Evolutionary conservation across 179 eudicot genomes (phyloP), one percentile per base, ranked within the genome.

Genomic region (Vitellaria paradoxa): DNA sequence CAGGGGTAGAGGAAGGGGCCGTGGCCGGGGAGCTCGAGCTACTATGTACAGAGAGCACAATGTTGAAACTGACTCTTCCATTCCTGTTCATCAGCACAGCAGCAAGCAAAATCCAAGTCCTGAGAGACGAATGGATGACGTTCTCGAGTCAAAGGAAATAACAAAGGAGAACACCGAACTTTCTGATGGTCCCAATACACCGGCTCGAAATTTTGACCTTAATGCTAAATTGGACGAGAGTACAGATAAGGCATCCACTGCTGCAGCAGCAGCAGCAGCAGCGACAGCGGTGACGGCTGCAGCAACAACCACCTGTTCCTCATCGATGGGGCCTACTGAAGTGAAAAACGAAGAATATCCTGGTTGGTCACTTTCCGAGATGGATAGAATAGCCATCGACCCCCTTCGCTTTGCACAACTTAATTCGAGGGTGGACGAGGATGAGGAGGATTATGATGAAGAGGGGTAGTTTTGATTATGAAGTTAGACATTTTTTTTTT

Each of bases 1-100:
- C 6, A 86, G 93, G 82, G 93, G 92, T n/a, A 76, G 95, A 78
- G 91, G 89, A 13, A 84, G 93, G 70, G 92, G 94, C 11, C 88
- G 92, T 47, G 93, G 93, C 5, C 74, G 90, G 67, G 85, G 82
- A 3, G 59, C 59, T 71, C 82, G 81, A 70, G 60, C 72, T 24
- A 61, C 79, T 30, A 30, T 30, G 40, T 81, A 81, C 56, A 76
- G 66, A 8, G 87, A 86, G 30, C 79, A 30, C 37, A 79, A 78
- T 45, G 75, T 72, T 12, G 92, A 88, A 69, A 81, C 72, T 46
- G 87, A 85, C 52, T 68, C 82, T 37, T 82, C 75, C 76, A 70
- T 81, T 18, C 68, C 83, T 30, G 37, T 30, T 45, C 15, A 52
- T 37, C 78, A 62, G 68, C 76, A 52, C 30, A 79, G 82, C 69